Percentiles rank a stretch among this genome's conserved stretches.
Conservation (phyloP, 2,329 filamentous ascomycete genomes). For the Geosmithia flava region DNA sequence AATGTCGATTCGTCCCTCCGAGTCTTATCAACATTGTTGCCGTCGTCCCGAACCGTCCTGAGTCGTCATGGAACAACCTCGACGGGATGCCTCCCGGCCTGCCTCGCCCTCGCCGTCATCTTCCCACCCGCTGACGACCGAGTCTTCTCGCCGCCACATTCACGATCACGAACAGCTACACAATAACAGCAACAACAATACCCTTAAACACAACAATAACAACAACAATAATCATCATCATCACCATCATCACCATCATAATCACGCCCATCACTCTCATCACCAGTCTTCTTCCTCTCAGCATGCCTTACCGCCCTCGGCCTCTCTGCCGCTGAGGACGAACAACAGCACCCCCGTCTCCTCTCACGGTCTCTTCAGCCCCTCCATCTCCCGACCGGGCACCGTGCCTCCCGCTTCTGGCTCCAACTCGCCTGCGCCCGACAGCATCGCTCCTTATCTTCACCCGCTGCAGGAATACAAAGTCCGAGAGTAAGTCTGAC, state of each 20-base stretch:
- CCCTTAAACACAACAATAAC: not conserved
- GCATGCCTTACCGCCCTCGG: constrained; percentile 16
- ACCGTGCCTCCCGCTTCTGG: constrained; percentile 26
- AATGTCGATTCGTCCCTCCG: constrained; percentile 1
- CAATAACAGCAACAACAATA: not conserved
- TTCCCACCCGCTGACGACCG: not conserved
- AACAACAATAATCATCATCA: not conserved
- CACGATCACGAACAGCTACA: not conserved
- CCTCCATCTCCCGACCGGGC: constrained; percentile 28
- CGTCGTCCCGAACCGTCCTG: not conserved
- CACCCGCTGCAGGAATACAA: constrained; percentile 61
- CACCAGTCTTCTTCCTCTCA: constrained; percentile 7
- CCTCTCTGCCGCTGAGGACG: constrained; percentile 29
- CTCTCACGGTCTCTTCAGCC: constrained; percentile 50
- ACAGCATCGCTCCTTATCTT: constrained; percentile 45
- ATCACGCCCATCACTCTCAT: constrained; percentile 1
- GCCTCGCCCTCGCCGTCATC: not conserved
- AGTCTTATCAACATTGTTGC: not conserved
- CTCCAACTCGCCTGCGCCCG: constrained; percentile 37
- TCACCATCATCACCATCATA: not conserved
- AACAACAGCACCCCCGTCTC: constrained; percentile 45
- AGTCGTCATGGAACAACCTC: constrained; percentile 1
- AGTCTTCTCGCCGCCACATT: not conserved
- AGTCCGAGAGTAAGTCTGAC: constrained; percentile 58
- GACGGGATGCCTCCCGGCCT: not conserved